phyloP scores from a whole-genome alignment of 2,329 filamentous ascomycete genomes.

The Thelonectria olida region DNA sequence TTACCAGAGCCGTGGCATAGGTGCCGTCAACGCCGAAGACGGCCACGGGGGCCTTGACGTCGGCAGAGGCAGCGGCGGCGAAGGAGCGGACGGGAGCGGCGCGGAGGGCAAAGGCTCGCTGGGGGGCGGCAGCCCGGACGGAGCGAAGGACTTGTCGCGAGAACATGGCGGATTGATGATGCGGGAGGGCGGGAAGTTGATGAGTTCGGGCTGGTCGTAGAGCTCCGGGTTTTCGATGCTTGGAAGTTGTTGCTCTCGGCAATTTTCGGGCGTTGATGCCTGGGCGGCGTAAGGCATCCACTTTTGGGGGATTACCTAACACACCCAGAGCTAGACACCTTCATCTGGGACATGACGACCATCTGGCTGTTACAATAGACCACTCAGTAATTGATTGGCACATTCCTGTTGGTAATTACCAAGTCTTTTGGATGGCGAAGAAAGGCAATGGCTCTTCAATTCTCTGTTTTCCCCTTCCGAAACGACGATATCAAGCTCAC shows the following conservation, averaged over 20 bases:
- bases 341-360: background rate
- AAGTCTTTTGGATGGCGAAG: background rate
- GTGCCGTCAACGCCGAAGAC: constrained; percentile 97
- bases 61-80: constrained; percentile 75
- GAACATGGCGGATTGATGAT: constrained; percentile 56
- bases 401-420: background rate
- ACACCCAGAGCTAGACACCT: background rate
- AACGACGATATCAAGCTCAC: background rate
- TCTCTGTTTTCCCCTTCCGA: background rate
- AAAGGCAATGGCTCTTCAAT: background rate
- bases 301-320: constrained; percentile 43
- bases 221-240: constrained; percentile 43
- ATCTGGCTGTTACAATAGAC: background rate
- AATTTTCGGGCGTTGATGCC: constrained; percentile 55
- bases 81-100: constrained; percentile 76
- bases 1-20: constrained; percentile 98
- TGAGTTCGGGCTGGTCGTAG: constrained; percentile 36
- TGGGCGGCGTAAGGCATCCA: constrained; percentile 51
- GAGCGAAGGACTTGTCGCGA: constrained; percentile 68
- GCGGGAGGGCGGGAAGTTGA: constrained; percentile 23
- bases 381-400: background rate
- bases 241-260: constrained; percentile 51
- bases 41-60: constrained; percentile 84
- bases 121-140: constrained; percentile 66
- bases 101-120: constrained; percentile 57